Base-by-base conservation (phyloP, 1,139 yeast species). In the Blastobotrys apis region DNA sequence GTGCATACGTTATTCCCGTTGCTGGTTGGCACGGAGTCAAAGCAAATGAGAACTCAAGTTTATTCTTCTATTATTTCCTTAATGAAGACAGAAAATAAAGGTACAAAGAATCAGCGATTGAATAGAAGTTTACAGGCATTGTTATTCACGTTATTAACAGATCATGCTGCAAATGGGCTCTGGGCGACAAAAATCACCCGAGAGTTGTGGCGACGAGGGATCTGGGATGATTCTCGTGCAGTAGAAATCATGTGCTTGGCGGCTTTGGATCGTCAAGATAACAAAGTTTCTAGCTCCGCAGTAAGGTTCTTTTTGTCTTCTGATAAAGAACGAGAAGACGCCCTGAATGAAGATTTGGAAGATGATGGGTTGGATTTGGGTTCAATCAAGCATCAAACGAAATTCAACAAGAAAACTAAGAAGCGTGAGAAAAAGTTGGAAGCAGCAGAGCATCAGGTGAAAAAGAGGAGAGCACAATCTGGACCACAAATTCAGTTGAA, bases 191-290 rank as follows among this genome's bases (percentile, higher is more conserved):
- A 87, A 59, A 72, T 92, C 45, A 88, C 97, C 6, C 77, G 97
- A 63, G 97, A 92, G 64, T 73, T 92, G 45, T 92, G 99, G 99
- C 77, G 95, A 69, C 75, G 97, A 61, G 95, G 95, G 59, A 84
- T 92, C 49, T 92, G 99, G 99, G 97, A 88, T 64, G 99, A 92
- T 65, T 77, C 95, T 1, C 74, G 97, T 56, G 84, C 97, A 0
- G 95, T 92, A 20, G 98, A 92, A 65, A 80, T 92, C 58, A 90
- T 94, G 97, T 84, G 95, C 2, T 94, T 87, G 58, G 97, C 97
- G 1, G 88, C 97, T 1, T 66, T 85, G 49, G 96, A 88, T 60
- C 23, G 38, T 5, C 80, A 84, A 9, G 95, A 90, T 56, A 75
- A 80, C 12, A 92, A 92, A 67, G 94, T 92, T 43, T 85, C 95